Evolutionary conservation across 2,329 filamentous ascomycete genomes (phyloP).

Genomic region (Emericellopsis cladophorae): DNA sequence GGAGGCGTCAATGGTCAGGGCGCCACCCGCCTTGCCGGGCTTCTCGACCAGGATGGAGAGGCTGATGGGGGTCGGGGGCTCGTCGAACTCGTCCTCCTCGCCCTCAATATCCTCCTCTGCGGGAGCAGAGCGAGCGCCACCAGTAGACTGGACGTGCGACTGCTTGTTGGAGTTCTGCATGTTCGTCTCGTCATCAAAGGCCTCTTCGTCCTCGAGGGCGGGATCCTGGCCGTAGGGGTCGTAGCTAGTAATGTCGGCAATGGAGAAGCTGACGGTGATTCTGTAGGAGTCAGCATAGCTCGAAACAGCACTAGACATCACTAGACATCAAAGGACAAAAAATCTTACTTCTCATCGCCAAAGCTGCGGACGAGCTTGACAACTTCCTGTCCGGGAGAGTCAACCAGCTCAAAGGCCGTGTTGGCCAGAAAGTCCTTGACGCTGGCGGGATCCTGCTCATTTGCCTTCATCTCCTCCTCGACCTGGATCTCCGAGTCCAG

Average conservation of each 20-base stretch:
- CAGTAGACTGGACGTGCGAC: constrained; percentile 37
- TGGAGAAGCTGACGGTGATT: constrained; percentile 30
- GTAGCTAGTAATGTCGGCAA: constrained; percentile 25
- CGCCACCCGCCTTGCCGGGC: constrained; percentile 55
- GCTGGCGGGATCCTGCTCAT: constrained; percentile 59
- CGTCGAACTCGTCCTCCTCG: constrained; percentile 36
- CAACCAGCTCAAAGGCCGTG: constrained; percentile 70
- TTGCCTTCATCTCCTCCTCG: constrained; percentile 68
- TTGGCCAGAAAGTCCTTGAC: constrained; percentile 84
- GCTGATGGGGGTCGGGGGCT: constrained; percentile 61
- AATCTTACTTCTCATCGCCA: constrained; percentile 71
- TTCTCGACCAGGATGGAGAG: constrained; percentile 81
- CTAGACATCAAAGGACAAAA: too few relatives aligned
- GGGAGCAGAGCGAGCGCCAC: constrained; percentile 39
- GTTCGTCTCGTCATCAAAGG: constrained; percentile 19
- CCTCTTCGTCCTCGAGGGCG: constrained; percentile 24
- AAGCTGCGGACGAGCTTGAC: constrained; percentile 73
- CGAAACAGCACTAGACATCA: too few relatives aligned
- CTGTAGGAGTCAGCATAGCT: constrained; percentile 8
- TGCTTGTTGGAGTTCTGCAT: constrained; percentile 42
- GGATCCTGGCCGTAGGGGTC: constrained; percentile 23
- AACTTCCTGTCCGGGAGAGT: constrained; percentile 75
- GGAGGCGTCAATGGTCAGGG: constrained; percentile 73
- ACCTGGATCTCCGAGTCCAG: constrained; percentile 73
- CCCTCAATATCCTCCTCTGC: constrained; percentile 34